These are phyloP conservation scores for Serendipita sp. DNA, from an alignment of 768 basidiomycete genomes.

Conservation along the genomic window DNA sequence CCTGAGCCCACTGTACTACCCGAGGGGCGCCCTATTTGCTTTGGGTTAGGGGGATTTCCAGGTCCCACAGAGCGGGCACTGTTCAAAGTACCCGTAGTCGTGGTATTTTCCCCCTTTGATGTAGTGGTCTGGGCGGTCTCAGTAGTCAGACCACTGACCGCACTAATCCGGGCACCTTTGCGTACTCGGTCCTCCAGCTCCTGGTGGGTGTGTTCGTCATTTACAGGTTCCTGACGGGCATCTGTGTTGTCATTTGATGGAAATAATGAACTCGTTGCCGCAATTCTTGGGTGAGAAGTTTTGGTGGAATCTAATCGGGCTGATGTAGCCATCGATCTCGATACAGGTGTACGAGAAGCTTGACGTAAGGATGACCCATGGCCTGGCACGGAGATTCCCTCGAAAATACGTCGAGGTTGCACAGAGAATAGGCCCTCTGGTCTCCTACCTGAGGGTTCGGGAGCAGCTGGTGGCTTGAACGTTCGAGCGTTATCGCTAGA, in stretches of 20 bases:
- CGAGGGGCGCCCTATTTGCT: not conserved
- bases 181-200: not conserved
- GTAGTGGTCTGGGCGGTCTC: not conserved
- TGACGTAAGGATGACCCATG: not conserved
- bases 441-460: too few relatives aligned
- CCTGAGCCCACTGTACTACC: not conserved
- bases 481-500: too few relatives aligned
- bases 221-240: not conserved
- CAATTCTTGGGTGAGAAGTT: too few relatives aligned
- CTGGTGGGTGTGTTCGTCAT: too few relatives aligned
- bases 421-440: not conserved
- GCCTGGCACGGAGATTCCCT: not conserved
- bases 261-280: too few relatives aligned
- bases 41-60: not conserved
- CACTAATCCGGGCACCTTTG: not conserved
- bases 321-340: too few relatives aligned
- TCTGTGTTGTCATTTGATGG: not conserved
- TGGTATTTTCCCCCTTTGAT: not conserved
- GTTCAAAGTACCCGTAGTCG: not conserved
- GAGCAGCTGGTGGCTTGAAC: too few relatives aligned
- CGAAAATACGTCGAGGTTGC: not conserved
- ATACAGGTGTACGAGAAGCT: not conserved
- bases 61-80: constrained; percentile 5
- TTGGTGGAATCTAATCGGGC: too few relatives aligned
- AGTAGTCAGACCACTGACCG: not conserved